phyloP scores from a whole-genome alignment of 148 eudicot species.

The Polygonum maritimum region DNA sequence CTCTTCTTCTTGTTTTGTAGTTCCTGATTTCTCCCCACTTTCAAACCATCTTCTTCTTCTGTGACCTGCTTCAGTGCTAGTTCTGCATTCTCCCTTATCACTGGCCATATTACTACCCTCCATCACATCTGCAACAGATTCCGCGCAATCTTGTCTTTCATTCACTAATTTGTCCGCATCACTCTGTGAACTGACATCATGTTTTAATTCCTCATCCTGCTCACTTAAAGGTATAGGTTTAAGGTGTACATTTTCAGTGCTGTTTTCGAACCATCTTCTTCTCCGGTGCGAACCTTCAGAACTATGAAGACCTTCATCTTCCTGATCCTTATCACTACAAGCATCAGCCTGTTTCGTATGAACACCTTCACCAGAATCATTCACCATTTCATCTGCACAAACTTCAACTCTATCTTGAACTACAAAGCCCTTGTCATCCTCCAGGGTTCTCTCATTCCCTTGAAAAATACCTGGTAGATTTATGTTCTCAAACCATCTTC shows the following conservation, averaged over 20 bases:
- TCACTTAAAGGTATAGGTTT: slow-evolving; percentile 28
- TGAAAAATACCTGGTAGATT: slow-evolving; percentile 14
- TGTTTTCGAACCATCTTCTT: slow-evolving; percentile 38
- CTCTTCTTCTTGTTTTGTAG: slow-evolving; percentile 22
- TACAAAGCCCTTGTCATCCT: slow-evolving; percentile 1
- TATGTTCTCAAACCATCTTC: slow-evolving; percentile 17
- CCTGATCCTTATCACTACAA: slow-evolving; percentile 8
- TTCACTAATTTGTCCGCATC: slow-evolving; percentile 11
- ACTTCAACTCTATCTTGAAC: background rate
- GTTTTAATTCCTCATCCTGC: slow-evolving; percentile 12
- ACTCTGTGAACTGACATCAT: slow-evolving; percentile 14
- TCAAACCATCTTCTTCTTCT: slow-evolving; percentile 45
- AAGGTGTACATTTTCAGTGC: slow-evolving; percentile 26
- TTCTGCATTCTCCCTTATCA: slow-evolving; percentile 19
- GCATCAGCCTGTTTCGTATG: slow-evolving; percentile 9
- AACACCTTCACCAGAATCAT: slow-evolving; percentile 15
- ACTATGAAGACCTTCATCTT: slow-evolving; percentile 14
- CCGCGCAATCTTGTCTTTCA: slow-evolving; percentile 8
- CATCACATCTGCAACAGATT: background rate
- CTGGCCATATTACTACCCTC: slow-evolving; percentile 17
- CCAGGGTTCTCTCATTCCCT: slow-evolving; percentile 19
- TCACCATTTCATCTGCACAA: slow-evolving; percentile 9
- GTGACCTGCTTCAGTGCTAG: slow-evolving; percentile 28
- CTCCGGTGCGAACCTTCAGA: slow-evolving; percentile 30
- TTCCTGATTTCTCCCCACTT: slow-evolving; percentile 22